These are phyloP conservation scores for Ploettnerulaceae sp. DNA, from an alignment of 2,329 filamentous ascomycete genomes.

Conservation along the genomic window DNA sequence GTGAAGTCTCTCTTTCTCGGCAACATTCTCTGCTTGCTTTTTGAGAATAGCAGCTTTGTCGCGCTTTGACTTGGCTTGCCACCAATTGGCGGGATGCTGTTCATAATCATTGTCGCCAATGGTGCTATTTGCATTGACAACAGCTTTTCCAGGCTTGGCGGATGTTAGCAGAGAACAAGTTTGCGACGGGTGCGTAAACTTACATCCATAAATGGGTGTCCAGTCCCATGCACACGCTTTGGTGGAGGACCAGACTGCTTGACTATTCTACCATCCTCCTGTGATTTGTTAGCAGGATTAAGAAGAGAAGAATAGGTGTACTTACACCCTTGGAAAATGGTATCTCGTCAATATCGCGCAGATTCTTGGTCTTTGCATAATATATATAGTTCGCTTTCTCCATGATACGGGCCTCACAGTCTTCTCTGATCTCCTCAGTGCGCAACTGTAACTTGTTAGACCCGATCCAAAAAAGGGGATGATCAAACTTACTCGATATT, in stretches of 20 bases:
- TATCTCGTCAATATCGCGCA: slow-evolving; percentile 19
- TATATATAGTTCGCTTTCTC: slow-evolving; percentile 23
- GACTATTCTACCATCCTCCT: slow-evolving; percentile 21
- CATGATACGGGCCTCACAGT: slow-evolving; percentile 18
- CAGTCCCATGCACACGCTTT: slow-evolving; percentile 15
- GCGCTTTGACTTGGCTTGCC: slow-evolving; percentile 15
- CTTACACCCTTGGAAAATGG: slow-evolving; percentile 27
- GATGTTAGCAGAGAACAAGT: slow-evolving; percentile 1
- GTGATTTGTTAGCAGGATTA: slow-evolving; percentile 10
- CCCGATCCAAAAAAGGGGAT: not conserved
- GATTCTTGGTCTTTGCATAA: slow-evolving; percentile 10
- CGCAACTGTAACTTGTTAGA: slow-evolving; percentile 17
- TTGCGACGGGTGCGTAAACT: not conserved
- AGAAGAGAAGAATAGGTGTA: not conserved
- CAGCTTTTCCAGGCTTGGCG: slow-evolving; percentile 11
- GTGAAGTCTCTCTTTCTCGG: slow-evolving; percentile 4
- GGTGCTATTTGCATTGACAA: slow-evolving; percentile 1
- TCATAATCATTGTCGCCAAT: slow-evolving; percentile 19
- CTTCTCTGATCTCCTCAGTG: slow-evolving; percentile 22
- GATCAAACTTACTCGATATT: slow-evolving; percentile 27
- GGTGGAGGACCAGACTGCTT: slow-evolving; percentile 4
- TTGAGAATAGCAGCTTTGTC: slow-evolving; percentile 1
- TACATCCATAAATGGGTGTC: slow-evolving; percentile 13
- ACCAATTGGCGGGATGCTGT: slow-evolving; percentile 27
- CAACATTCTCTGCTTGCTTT: slow-evolving; percentile 7